phyloP scores from a whole-genome alignment of 2,329 filamentous ascomycete species.

The Pseudocercospora crystallina region DNA sequence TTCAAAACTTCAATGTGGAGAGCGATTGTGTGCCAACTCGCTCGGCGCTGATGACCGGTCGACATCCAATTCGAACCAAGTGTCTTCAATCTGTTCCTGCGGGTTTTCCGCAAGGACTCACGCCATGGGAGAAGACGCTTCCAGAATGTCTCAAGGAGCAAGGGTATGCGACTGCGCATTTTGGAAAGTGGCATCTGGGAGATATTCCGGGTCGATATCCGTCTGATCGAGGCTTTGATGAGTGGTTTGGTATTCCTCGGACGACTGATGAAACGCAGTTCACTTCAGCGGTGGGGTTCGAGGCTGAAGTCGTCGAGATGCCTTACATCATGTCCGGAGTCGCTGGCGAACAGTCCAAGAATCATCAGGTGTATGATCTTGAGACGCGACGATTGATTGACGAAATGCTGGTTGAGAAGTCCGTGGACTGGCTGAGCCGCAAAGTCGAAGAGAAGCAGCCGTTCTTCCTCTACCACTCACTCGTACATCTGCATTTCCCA shows the following conservation, averaged over 20 bases:
- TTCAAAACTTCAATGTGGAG: too few species aligned
- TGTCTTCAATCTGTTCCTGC: too few species aligned
- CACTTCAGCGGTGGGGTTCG: constrained; percentile 35
- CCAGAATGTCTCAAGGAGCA: too few species aligned
- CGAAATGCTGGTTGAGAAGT: constrained; percentile 35
- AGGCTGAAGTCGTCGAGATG: constrained; percentile 36
- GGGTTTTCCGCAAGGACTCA: too few species aligned
- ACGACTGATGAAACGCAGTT: constrained; percentile 42
- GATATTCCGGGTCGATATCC: constrained; percentile 39
- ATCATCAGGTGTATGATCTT: constrained; percentile 37
- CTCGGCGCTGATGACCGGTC: too few species aligned
- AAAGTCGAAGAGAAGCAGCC: not conserved
- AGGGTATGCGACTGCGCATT: constrained; percentile 2
- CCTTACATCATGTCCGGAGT: constrained; percentile 38
- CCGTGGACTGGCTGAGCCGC: constrained; percentile 25
- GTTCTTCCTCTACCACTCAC: constrained; percentile 14
- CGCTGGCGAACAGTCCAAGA: constrained; percentile 30
- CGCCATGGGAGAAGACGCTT: too few species aligned
- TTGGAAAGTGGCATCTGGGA: constrained; percentile 41
- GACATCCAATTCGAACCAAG: too few species aligned
- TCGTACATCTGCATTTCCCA: constrained; percentile 13
- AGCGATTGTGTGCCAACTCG: too few species aligned
- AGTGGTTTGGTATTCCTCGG: constrained; percentile 41
- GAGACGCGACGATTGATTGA: constrained; percentile 35
- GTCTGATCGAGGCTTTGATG: constrained; percentile 39